Percentiles rank a stretch among this genome's conserved stretches.
Evolutionary conservation across 2,329 filamentous ascomycete genomes (phyloP).

Genomic region (Emericellopsis atlantica): DNA sequence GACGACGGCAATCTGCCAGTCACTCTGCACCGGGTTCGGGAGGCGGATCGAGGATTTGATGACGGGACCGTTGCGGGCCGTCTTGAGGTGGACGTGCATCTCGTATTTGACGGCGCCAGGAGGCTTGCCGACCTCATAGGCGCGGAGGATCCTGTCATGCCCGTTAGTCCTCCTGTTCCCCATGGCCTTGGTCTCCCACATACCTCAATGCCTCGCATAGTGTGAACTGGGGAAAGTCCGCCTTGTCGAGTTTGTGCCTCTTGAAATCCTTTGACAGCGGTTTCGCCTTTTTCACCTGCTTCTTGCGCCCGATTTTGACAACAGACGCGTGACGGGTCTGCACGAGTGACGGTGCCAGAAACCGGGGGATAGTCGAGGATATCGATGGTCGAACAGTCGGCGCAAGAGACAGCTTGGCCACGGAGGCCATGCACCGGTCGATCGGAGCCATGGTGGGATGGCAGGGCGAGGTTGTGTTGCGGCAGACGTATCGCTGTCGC

Average conservation of each 20-base stretch:
- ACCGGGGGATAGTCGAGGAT: slow-evolving; percentile 29
- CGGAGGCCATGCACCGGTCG: slow-evolving; percentile 39
- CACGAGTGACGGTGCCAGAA: slow-evolving; percentile 31
- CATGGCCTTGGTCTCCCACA: background rate
- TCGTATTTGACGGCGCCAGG: slow-evolving; percentile 76
- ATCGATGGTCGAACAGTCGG: slow-evolving; percentile 26
- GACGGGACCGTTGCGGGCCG: slow-evolving; percentile 73
- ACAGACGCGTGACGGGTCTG: slow-evolving; percentile 27
- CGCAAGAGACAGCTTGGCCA: slow-evolving; percentile 36
- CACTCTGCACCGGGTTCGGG: slow-evolving; percentile 80
- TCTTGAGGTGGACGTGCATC: slow-evolving; percentile 68
- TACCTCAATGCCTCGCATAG: slow-evolving; percentile 90
- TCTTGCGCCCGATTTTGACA: slow-evolving; percentile 27
- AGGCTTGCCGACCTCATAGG: slow-evolving; percentile 76
- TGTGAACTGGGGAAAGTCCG: slow-evolving; percentile 55
- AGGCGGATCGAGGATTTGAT: slow-evolving; percentile 80
- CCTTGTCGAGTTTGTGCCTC: slow-evolving; percentile 52
- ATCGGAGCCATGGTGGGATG: slow-evolving; percentile 17
- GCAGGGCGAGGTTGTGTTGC: background rate
- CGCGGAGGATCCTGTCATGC: slow-evolving; percentile 49
- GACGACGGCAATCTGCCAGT: slow-evolving; percentile 81
- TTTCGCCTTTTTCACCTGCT: slow-evolving; percentile 41
- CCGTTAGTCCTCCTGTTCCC: background rate
- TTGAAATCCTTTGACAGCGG: slow-evolving; percentile 51
- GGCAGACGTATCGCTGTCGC: too few species aligned